Conservation (phyloP, 495 filamentous ascomycete genomes). For the Neurospora sp. region DNA sequence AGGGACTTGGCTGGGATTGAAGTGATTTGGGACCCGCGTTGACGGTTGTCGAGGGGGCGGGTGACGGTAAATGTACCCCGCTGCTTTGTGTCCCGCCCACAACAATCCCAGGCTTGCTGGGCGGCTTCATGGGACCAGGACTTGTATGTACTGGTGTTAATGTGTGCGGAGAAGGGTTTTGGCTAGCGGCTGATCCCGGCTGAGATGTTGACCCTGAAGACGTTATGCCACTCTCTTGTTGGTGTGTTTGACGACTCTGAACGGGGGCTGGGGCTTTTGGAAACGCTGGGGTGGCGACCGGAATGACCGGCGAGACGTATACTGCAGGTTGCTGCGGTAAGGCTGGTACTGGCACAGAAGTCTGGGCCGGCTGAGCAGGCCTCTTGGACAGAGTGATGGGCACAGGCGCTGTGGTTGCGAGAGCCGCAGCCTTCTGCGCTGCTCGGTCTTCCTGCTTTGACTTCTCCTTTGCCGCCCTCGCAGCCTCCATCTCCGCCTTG, state of each 20-base stretch:
- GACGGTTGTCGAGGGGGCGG: conserved; percentile 18
- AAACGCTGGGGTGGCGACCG: conserved; percentile 67
- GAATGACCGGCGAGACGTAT: conserved; percentile 67
- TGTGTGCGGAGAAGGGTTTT: conserved; percentile 56
- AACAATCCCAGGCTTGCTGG: conserved; percentile 26
- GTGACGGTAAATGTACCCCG: conserved; percentile 7
- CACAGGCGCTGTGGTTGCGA: conserved; percentile 23
- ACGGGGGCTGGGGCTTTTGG: conserved; percentile 76
- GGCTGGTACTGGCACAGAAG: conserved; percentile 32
- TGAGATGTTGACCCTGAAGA: conserved; percentile 49
- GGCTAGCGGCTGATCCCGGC: conserved; percentile 42
- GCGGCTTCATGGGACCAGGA: conserved; percentile 41
- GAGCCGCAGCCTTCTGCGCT: conserved; percentile 29
- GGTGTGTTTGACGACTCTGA: conserved; percentile 65
- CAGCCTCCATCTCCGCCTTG: conserved; percentile 17
- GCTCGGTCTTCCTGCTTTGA: conserved; percentile 39
- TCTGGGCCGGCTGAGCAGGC: conserved; percentile 23
- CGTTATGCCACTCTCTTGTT: conserved; percentile 65
- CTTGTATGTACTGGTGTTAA: conserved; percentile 47
- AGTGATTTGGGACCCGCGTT: conserved; percentile 21
- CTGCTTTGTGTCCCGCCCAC: conserved; percentile 4
- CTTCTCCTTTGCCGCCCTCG: conserved; percentile 40
- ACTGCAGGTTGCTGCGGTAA: conserved; percentile 32
- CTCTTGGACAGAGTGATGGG: conserved; percentile 42
- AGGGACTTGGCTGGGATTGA: conserved; percentile 30